A percentile compares a stretch with the other conserved stretches of the same genome.
Conservation (phyloP, 306 rosid species). For the Psophocarpus tetragonolobus region DNA sequence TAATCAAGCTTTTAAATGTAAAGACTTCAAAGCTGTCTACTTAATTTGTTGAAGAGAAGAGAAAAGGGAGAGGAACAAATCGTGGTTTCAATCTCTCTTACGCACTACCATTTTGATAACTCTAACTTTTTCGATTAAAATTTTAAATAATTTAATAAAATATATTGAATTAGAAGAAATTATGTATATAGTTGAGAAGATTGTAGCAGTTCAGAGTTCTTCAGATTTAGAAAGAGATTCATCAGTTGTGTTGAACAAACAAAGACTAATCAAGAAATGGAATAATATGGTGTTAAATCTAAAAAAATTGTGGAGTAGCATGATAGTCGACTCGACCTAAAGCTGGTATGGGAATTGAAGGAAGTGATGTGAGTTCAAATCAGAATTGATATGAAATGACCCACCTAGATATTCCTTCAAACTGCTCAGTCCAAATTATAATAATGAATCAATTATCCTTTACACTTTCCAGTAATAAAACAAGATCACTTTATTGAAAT, state of each 20-base stretch:
- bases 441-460: constrained; percentile 17
- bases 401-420: constrained; percentile 2
- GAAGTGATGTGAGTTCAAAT: background rate
- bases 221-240: constrained; percentile 9
- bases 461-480: constrained; percentile 1
- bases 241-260: constrained; percentile 4
- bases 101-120: too few species aligned
- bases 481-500: background rate
- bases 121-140: too few species aligned
- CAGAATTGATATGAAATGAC: constrained; percentile 21
- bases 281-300: constrained; percentile 35
- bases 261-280: constrained; percentile 14
- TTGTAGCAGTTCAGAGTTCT: background rate
- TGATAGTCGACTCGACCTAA: constrained; percentile 29
- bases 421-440: background rate
- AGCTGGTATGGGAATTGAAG: constrained; percentile 8
- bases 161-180: background rate
- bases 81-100: too few species aligned
- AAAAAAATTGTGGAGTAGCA: background rate
- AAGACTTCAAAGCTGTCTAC: background rate
- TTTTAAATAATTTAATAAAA: background rate
- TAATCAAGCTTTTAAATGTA: background rate
- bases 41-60: too few species aligned
- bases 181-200: background rate
- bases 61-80: too few species aligned